Percentiles rank a stretch among this genome's conserved stretches.
Conservation (phyloP, 2,329 filamentous ascomycete species). For the Hymenoscyphus repandus region DNA sequence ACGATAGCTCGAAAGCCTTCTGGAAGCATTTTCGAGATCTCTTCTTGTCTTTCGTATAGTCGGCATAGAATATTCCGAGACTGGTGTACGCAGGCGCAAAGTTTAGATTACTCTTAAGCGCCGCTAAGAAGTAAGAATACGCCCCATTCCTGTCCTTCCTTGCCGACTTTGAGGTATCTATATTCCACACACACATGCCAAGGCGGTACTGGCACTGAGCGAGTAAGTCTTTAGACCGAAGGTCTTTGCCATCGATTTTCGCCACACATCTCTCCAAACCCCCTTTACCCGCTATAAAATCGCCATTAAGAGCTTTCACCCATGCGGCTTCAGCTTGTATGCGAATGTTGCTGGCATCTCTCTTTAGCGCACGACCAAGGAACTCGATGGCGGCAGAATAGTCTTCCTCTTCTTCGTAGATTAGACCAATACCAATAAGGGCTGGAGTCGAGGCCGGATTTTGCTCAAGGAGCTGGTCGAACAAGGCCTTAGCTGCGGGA, state of each 20-base stretch:
- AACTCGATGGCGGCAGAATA: constrained; percentile 78
- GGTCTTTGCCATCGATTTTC: constrained; percentile 56
- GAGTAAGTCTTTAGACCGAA: constrained; percentile 63
- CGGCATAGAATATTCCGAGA: constrained; percentile 83
- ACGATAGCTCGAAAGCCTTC: constrained; percentile 89
- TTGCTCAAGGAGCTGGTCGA: constrained; percentile 72
- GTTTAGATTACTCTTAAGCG: constrained; percentile 80
- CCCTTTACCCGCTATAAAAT: constrained; percentile 60
- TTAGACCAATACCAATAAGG: constrained; percentile 83
- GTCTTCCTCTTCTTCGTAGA: constrained; percentile 90
- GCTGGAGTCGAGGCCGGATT: constrained; percentile 74
- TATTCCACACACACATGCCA: constrained; percentile 80
- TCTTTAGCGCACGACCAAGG: constrained; percentile 66
- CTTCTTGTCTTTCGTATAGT: constrained; percentile 83
- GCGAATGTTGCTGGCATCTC: constrained; percentile 68
- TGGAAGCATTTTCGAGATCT: constrained; percentile 90
- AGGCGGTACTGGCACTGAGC: constrained; percentile 83
- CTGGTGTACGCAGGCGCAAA: constrained; percentile 89
- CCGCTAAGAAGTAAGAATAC: constrained; percentile 76
- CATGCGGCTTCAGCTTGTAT: constrained; percentile 86
- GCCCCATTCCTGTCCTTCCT: constrained; percentile 77
- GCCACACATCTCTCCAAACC: constrained; percentile 68
- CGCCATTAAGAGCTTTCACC: constrained; percentile 80
- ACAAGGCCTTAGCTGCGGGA: constrained; percentile 78
- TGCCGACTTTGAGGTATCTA: constrained; percentile 67